Evolutionary conservation across 2,329 filamentous ascomycete genomes (phyloP).

Genomic region (Aspergillus sp.): DNA sequence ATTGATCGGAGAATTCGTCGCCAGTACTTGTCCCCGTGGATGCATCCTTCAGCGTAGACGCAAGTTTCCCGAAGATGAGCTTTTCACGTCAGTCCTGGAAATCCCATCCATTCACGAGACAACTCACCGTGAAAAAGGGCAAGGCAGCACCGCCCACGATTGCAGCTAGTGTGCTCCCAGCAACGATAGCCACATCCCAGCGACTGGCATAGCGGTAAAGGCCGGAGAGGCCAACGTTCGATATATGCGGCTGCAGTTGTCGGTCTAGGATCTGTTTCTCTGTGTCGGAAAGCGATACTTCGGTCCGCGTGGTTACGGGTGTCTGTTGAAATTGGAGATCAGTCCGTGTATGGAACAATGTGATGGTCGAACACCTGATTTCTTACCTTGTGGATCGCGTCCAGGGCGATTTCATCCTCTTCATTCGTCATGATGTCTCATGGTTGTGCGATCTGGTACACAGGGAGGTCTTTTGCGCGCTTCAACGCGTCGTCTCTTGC

Average conservation of each 20-base stretch:
- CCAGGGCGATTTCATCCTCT: background rate
- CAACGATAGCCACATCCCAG: slow-evolving; percentile 61
- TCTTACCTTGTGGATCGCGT: background rate
- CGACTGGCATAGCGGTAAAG: slow-evolving; percentile 67
- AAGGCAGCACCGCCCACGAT: slow-evolving; percentile 71
- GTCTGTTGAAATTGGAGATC: background rate
- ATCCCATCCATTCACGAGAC: slow-evolving; percentile 6
- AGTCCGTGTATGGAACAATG: no score
- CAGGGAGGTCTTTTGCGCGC: background rate
- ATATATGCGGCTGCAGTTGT: slow-evolving; percentile 63
- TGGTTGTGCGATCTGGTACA: background rate
- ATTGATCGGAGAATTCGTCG: slow-evolving; percentile 56
- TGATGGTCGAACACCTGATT: no score
- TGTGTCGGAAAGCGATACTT: slow-evolving; percentile 36
- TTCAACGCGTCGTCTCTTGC: no score
- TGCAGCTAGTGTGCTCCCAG: slow-evolving; percentile 57
- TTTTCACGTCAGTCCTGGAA: slow-evolving; percentile 10
- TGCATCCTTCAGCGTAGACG: slow-evolving; percentile 67
- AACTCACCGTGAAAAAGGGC: slow-evolving; percentile 68
- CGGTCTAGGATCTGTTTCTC: slow-evolving; percentile 62
- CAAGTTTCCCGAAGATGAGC: slow-evolving; percentile 70
- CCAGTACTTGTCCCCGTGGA: slow-evolving; percentile 50
- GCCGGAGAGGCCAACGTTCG: slow-evolving; percentile 60
- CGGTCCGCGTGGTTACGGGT: background rate
- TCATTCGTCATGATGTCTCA: background rate